Base-by-base conservation (phyloP, 148 eudicot genomes). In the Cornus kousa region DNA sequence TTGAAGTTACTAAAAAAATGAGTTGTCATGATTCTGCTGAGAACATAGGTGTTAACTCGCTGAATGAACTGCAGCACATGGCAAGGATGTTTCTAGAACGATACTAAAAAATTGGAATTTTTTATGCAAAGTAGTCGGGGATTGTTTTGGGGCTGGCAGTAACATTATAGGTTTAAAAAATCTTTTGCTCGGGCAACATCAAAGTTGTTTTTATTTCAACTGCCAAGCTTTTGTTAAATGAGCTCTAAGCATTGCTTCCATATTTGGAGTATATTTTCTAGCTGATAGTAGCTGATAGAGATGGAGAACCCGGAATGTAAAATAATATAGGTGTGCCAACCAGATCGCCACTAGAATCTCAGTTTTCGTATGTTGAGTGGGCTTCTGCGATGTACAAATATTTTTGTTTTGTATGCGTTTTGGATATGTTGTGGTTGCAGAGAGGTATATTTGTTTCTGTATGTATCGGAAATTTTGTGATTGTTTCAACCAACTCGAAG, bases 51-150 rank as follows among this genome's bases (percentile, higher is more conserved):
- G 20, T 82, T 12, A 71, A 76, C 16, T 74, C 83, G n/a, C 85
- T 95, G 53, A 31, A 68, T 39, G 82, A 84, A 77, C 92, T 93
- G 86, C 97, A 93, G 81, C 80, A 64, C 2, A 86, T 85, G 80
- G 93, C 93, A 65, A 88, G 82, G 83, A 73, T 84, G 75, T 88
- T 93, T 80, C 46, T 95, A 55, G 80, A 88, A 77, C 93, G 87
- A 86, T 72, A 57, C 31, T 84, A 33, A 72, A 72, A 75, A 19
- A 4, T 62, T 2, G 7, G 66, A 62, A 17, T 20, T 62, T 62
- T 62, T 4, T 20, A 62, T 62, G 62, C 20, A 14, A 13, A 55
- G 60, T 55, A 16, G 16, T 60, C 65, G 60, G 20, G 65, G 28
- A 28, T 28, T 28, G 28, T 28, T 28, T 28, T 28, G 28, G 28